Percentiles rank a stretch among this genome's conserved stretches.
These are phyloP conservation scores for Nakazawaea populi DNA, from an alignment of 805 yeast species.

Conservation along the genomic window DNA sequence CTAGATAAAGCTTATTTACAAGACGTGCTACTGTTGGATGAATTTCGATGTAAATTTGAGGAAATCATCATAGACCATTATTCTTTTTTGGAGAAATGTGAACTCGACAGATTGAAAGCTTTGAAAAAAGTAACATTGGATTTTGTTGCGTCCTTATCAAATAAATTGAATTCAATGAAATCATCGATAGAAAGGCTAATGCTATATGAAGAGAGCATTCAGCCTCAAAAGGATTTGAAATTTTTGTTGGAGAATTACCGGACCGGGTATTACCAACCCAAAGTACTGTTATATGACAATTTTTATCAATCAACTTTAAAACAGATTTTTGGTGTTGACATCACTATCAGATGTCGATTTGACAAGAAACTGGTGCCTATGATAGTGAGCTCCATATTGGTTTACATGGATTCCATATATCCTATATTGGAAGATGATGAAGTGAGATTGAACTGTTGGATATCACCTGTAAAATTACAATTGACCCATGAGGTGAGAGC, in stretches of 20 bases:
- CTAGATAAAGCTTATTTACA: constrained; percentile 53
- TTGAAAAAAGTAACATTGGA: constrained; percentile 71
- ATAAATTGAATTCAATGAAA: constrained; percentile 52
- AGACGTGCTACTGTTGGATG: constrained; percentile 55
- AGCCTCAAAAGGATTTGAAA: constrained; percentile 63
- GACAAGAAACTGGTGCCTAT: constrained; percentile 72
- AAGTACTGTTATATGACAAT: constrained; percentile 69
- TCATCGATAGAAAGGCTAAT: constrained; percentile 54
- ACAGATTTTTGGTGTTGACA: constrained; percentile 77
- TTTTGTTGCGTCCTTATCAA: constrained; percentile 60
- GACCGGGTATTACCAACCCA: constrained; percentile 73
- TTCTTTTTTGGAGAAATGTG: constrained; percentile 77
- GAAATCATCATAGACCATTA: constrained; percentile 67
- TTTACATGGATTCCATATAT: constrained; percentile 62
- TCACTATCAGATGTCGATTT: constrained; percentile 62
- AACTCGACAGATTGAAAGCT: constrained; percentile 69
- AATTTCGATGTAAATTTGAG: constrained; percentile 66
- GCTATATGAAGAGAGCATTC: constrained; percentile 63
- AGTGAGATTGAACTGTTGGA: constrained; percentile 65
- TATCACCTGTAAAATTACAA: constrained; percentile 53
- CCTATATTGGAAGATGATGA: constrained; percentile 67
- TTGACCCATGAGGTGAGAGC: constrained; percentile 58
- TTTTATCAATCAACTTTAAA: constrained; percentile 63
- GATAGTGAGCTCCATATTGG: constrained; percentile 55
- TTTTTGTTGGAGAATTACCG: constrained; percentile 60